Percentiles rank a stretch among this genome's conserved stretches.
These are phyloP conservation scores for Leccinum solheimii DNA, from an alignment of 1,284 basidiomycete genomes.

Conservation along the genomic window DNA sequence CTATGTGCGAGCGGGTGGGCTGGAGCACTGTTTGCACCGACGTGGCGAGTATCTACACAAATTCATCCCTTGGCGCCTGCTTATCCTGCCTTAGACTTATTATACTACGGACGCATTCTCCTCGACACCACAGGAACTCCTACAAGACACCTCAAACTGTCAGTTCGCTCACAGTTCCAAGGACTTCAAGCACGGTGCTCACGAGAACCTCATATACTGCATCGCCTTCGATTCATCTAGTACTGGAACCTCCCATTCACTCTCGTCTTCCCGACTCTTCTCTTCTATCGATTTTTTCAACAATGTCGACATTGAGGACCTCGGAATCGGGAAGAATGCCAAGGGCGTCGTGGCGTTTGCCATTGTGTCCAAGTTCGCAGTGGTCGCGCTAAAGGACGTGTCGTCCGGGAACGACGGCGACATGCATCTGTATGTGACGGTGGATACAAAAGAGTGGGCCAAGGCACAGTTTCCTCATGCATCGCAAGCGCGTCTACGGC, in stretches of 20 bases:
- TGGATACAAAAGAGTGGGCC: conserved; percentile 81
- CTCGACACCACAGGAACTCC: conserved; percentile 55
- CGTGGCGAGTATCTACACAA: conserved; percentile 48
- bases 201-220: conserved; percentile 79
- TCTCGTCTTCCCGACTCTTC: conserved; percentile 74
- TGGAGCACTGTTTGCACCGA: conserved; percentile 75
- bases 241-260: conserved; percentile 48
- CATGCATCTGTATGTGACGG: conserved; percentile 84
- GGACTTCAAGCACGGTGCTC: conserved; percentile 75
- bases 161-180: conserved; percentile 84
- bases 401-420: conserved; percentile 53
- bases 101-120: conserved; percentile 85
- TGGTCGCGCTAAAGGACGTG: conserved; percentile 80
- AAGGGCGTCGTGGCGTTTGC: conserved; percentile 87
- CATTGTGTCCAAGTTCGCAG: conserved; percentile 87
- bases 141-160: conserved; percentile 73
- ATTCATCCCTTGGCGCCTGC: conserved; percentile 12
- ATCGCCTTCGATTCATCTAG: conserved; percentile 74
- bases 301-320: conserved; percentile 65
- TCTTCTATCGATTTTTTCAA: conserved; percentile 84
- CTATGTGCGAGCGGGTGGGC: conserved; percentile 59
- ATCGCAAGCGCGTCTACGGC: conserved; percentile 71
- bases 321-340: conserved; percentile 82
- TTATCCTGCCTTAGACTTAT: conserved; percentile 54
- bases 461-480: conserved; percentile 86